A percentile compares a stretch with the other conserved stretches of the same genome.
Evolutionary conservation across 805 yeast species (phyloP).

Genomic region (Candida nitratophila): DNA sequence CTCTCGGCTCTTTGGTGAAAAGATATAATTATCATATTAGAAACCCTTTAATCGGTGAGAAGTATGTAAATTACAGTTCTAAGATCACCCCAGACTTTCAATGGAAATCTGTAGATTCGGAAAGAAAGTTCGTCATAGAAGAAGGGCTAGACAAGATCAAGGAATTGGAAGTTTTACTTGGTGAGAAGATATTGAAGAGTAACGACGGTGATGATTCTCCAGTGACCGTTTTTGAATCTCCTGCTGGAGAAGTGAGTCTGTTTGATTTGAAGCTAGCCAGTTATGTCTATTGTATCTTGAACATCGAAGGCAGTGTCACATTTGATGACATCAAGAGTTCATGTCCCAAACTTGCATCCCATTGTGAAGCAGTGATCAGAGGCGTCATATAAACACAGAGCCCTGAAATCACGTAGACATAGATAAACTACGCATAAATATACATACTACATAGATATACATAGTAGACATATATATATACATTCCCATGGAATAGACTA

Average conservation of each 20-base stretch:
- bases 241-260: not conserved
- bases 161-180: not conserved
- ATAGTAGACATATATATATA: not conserved
- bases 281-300: slow-evolving; percentile 5
- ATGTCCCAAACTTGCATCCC: slow-evolving; percentile 6
- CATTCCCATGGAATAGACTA: no score
- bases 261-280: slow-evolving; percentile 14
- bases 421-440: no score
- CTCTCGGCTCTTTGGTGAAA: slow-evolving; percentile 12
- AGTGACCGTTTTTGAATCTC: not conserved
- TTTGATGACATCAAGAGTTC: slow-evolving; percentile 1
- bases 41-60: slow-evolving; percentile 24
- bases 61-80: not conserved
- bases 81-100: not conserved
- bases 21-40: slow-evolving; percentile 31
- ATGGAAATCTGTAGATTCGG: not conserved
- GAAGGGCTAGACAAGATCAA: not conserved
- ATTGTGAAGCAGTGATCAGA: slow-evolving; percentile 11
- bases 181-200: not conserved
- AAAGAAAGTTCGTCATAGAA: not conserved
- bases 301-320: slow-evolving; percentile 5
- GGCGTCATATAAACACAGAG: slow-evolving; percentile 7
- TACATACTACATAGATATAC: not conserved
- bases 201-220: no score
- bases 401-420: no score